phyloP scores from a whole-genome alignment of 2,329 filamentous ascomycete species.

The Nigrograna mackinnonii region DNA sequence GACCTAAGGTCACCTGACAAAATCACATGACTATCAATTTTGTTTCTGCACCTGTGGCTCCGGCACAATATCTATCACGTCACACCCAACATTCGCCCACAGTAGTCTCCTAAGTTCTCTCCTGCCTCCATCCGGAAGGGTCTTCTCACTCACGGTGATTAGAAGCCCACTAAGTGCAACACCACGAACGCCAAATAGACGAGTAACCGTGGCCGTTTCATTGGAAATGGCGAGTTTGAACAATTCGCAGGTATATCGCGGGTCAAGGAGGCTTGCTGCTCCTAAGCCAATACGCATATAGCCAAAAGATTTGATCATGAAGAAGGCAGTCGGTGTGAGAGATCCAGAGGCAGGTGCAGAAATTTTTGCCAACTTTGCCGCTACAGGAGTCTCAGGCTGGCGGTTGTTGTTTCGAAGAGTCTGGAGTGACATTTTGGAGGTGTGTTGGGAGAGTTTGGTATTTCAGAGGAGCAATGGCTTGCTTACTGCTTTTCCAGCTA shows the following conservation, averaged over 20 bases:
- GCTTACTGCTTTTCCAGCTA: too few species aligned
- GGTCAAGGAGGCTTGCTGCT: constrained; percentile 21
- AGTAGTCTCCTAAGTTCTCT: constrained; percentile 26
- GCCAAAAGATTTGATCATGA: constrained; percentile 24
- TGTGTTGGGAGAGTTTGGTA: too few species aligned
- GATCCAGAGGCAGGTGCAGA: too few species aligned
- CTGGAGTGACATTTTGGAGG: too few species aligned
- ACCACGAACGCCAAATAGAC: constrained; percentile 28
- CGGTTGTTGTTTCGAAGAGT: too few species aligned
- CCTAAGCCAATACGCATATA: constrained; percentile 24
- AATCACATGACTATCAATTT: too few species aligned
- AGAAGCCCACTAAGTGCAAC: constrained; percentile 24
- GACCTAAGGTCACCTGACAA: too few species aligned
- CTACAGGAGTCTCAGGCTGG: too few species aligned
- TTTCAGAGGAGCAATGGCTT: too few species aligned
- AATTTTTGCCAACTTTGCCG: too few species aligned
- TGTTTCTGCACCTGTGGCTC: too few species aligned
- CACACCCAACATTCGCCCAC: constrained; percentile 21
- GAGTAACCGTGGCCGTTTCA: constrained; percentile 13
- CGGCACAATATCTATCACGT: constrained; percentile 26
- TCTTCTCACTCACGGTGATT: constrained; percentile 22
- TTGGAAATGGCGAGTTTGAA: constrained; percentile 20
- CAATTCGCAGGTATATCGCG: constrained; percentile 18
- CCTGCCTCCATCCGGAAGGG: constrained; percentile 11
- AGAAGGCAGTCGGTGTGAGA: too few species aligned